Percentiles rank a stretch among this genome's conserved stretches.
These are phyloP conservation scores for Ensete glaucum DNA, from an alignment of 176 grass and related monocot genomes.

Conservation along the genomic window DNA sequence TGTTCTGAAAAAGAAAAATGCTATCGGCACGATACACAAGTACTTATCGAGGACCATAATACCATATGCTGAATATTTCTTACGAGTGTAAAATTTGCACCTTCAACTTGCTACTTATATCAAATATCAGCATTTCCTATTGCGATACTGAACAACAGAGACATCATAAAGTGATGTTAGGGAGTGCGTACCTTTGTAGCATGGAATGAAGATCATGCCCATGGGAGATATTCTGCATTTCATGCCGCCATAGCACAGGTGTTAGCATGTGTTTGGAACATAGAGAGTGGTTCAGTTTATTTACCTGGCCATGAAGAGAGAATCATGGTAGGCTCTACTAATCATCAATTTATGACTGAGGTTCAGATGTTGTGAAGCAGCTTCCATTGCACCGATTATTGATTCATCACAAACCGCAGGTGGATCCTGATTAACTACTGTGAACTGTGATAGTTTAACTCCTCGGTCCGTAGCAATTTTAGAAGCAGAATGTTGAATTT, in stretches of 20 bases:
- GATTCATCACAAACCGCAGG: slow-evolving; percentile 65
- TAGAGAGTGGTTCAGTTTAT: slow-evolving; percentile 1
- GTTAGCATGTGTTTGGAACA: neutral
- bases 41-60: neutral
- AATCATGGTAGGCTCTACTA: slow-evolving; percentile 96
- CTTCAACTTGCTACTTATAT: no score
- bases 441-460: slow-evolving; percentile 70
- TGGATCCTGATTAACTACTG: slow-evolving; percentile 88
- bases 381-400: slow-evolving; percentile 62
- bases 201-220: slow-evolving; percentile 98
- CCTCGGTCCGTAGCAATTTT: slow-evolving; percentile 48
- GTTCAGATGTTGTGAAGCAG: slow-evolving; percentile 48
- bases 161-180: neutral
- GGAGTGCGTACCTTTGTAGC: slow-evolving; percentile 77
- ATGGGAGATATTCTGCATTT: slow-evolving; percentile 79
- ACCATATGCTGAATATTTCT: no score
- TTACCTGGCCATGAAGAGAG: slow-evolving; percentile 98
- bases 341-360: slow-evolving; percentile 74
- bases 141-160: neutral
- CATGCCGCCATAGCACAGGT: neutral
- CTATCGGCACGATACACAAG: neutral
- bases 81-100: no score
- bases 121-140: neutral
- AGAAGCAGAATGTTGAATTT: slow-evolving; percentile 47
- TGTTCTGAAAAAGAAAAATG: neutral